These are phyloP conservation scores for Solanum stenotomum DNA, from an alignment of 257 asterid species.

Conservation along the genomic window DNA sequence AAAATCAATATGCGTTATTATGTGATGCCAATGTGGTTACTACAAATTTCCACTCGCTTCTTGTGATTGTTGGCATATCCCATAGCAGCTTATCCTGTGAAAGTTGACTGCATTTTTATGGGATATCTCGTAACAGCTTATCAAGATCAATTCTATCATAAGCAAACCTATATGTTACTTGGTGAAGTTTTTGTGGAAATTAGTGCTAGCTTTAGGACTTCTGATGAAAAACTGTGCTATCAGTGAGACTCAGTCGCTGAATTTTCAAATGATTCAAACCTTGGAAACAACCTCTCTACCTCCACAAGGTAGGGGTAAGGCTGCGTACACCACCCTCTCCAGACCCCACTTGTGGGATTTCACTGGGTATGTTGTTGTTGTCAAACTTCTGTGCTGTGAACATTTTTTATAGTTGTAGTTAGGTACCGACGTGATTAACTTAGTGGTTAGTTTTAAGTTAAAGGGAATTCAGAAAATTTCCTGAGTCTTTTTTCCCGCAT, in stretches of 20 bases:
- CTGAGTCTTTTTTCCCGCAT: background rate
- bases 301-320: background rate
- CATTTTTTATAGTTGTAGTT: background rate
- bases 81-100: background rate
- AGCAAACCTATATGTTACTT: background rate
- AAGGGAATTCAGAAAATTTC: background rate
- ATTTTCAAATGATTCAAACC: background rate
- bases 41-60: background rate
- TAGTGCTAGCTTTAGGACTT: background rate
- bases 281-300: background rate
- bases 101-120: background rate
- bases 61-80: background rate
- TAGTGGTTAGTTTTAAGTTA: background rate
- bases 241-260: background rate
- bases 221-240: background rate
- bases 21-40: background rate
- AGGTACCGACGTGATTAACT: background rate
- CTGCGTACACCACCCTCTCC: background rate
- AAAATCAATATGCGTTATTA: background rate
- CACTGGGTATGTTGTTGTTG: background rate
- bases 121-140: background rate
- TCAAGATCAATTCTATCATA: background rate
- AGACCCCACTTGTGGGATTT: background rate
- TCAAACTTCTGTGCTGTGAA: background rate
- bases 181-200: background rate